Evolutionary conservation across 108 stramenopile genomes (phyloP).

Genomic region (Cyclotella kingstonii): DNA sequence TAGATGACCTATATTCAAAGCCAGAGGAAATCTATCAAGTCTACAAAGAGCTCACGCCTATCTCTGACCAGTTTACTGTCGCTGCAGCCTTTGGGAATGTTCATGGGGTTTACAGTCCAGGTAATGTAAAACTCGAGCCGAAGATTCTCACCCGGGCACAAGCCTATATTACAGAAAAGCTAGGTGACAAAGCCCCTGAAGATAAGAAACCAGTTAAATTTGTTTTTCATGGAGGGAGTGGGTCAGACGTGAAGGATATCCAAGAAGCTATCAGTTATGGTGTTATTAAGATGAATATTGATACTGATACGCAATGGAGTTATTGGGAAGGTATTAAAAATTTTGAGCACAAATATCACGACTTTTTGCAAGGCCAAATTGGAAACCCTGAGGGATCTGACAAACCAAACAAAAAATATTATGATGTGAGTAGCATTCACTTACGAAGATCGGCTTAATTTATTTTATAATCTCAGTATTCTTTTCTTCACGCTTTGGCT

Average conservation of each 20-base stretch:
- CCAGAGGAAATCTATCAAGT: slow-evolving; percentile 92
- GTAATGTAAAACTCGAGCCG: slow-evolving; percentile 93
- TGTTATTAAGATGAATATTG: slow-evolving; percentile 99
- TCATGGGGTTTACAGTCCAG: slow-evolving; percentile 95
- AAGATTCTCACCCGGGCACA: slow-evolving; percentile 88
- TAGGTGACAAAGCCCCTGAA: slow-evolving; percentile 76
- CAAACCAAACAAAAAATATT: slow-evolving; percentile 99
- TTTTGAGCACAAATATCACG: slow-evolving; percentile 90
- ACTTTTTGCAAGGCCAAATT: slow-evolving; percentile 94
- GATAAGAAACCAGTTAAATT: slow-evolving; percentile 92
- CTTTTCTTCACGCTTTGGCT: neutral
- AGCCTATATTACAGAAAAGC: slow-evolving; percentile 90
- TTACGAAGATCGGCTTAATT: too few species aligned
- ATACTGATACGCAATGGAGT: slow-evolving; percentile 97
- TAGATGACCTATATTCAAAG: slow-evolving; percentile 91
- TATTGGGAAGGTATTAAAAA: slow-evolving; percentile 90
- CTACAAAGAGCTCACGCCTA: slow-evolving; percentile 86
- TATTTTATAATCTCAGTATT: too few species aligned
- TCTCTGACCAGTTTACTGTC: slow-evolving; percentile 81
- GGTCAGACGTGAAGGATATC: slow-evolving; percentile 90
- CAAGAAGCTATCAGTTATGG: slow-evolving; percentile 86
- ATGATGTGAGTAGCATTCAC: slow-evolving; percentile 90
- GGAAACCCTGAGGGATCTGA: slow-evolving; percentile 95
- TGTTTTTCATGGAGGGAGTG: slow-evolving; percentile 97
- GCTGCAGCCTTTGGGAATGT: slow-evolving; percentile 95